phyloP scores from a whole-genome alignment of 202 grass and related monocot species.

The Setaria viridis region DNA sequence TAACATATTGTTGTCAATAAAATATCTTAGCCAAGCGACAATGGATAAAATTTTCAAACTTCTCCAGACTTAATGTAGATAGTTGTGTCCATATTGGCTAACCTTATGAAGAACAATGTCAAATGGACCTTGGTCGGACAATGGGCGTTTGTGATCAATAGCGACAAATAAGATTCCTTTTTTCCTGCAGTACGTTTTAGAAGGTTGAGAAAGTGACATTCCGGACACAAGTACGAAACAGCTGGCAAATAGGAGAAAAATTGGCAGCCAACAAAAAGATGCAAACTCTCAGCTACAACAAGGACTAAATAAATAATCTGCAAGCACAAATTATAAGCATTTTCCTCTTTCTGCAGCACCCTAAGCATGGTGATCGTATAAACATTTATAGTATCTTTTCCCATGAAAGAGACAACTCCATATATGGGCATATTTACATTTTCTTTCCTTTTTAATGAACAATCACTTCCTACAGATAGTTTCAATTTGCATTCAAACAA shows the following conservation, averaged over 20 bases:
- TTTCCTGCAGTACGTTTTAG: constrained; percentile 62
- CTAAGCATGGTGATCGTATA: not conserved
- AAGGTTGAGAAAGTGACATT: constrained; percentile 34
- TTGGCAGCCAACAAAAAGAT: constrained; percentile 18
- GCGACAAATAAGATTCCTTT: constrained; percentile 84
- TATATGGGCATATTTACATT: not conserved
- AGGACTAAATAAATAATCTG: not conserved
- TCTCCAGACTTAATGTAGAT: constrained; percentile 17
- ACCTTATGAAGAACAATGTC: constrained; percentile 96
- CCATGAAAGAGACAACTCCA: not conserved
- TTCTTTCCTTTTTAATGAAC: not conserved
- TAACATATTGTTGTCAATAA: constrained; percentile 14
- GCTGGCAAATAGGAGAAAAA: constrained; percentile 24
- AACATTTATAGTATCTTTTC: not conserved
- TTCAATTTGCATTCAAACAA: constrained; percentile 10
- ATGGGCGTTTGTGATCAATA: constrained; percentile 69
- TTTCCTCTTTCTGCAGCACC: constrained; percentile 17
- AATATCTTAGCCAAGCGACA: constrained; percentile 21
- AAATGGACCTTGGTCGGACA: constrained; percentile 88
- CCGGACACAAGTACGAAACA: constrained; percentile 10
- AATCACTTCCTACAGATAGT: not conserved
- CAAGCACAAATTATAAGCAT: constrained; percentile 16
- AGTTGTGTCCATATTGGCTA: constrained; percentile 28
- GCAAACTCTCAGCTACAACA: constrained; percentile 2
- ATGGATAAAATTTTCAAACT: not conserved